Evolutionary conservation across 108 stramenopile genomes (phyloP), one percentile per base, ranked within the genome.

Genomic region (Skeletonema menzelii): DNA sequence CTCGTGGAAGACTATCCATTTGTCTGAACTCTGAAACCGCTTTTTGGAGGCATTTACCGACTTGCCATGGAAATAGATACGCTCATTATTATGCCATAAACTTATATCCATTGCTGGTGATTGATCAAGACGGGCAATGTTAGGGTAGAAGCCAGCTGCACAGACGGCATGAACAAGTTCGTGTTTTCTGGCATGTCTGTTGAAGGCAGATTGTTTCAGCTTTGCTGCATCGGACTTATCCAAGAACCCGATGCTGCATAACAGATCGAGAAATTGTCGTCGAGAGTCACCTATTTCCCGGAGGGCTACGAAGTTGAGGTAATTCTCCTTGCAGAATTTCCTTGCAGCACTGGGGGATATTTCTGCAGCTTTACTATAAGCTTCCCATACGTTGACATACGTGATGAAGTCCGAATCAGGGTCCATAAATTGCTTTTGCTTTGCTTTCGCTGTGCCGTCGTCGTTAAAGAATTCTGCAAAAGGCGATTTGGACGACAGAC

Each of bases 101-200:
- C 15, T 56, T 0, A 27, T 28, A 1, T 32, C 24, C 13, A 42
- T n/a, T 32, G 65, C 42, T 34, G 75, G 76, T 20, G 72, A 38
- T 46, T 80, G 65, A 44, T 82, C 80, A 30, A 87, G 28, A 19
- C 82, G 82, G 20, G 89, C 88, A 57, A 99, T 85, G 71, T 97
- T 91, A 7, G 98, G 97, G 76, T 95, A 97, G 58, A 99, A 82
- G 3, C 98, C 98, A n/a, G 97, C 96, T 47, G 73, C 85, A 49
- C 97, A 72, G n/a, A 94, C 92, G 10, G 93, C 86, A 69, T 96
- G 87, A 38, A 98, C 78, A 1, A 97, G 63, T 1, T 76, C 76
- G 26, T 46, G 22, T 2, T 83, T 84, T 11, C 65, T 55, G 12
- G 69, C 68, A 42, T 93, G 76, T 15, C 42, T 59, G 59, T 89